Conservation (phyloP, 192 early-diverging fungal species). For the Diversispora epigaea region DNA sequence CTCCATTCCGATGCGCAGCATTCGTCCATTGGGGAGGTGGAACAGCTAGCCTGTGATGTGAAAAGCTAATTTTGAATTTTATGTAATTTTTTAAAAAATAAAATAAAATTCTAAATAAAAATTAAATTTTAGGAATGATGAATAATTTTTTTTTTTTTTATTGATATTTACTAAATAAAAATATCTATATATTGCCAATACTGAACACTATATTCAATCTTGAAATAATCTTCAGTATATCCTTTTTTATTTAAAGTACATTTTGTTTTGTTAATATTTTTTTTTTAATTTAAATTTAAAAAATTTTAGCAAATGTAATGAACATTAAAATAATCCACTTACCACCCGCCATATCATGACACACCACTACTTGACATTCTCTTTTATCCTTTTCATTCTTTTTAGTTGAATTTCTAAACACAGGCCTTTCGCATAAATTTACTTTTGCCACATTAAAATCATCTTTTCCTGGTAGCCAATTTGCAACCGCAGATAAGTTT, state of each 20-base stretch:
- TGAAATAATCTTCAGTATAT: constrained; percentile 52
- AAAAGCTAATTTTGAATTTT: constrained; percentile 43
- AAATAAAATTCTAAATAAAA: background rate
- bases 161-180: constrained; percentile 54
- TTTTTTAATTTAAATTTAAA: no score
- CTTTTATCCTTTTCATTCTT: background rate
- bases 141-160: background rate
- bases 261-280: no score
- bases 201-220: constrained; percentile 52
- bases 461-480: constrained; percentile 45
- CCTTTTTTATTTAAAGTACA: constrained; percentile 37
- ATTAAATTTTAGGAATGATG: background rate
- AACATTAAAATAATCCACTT: background rate
- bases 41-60: constrained; percentile 56
- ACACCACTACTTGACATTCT: constrained; percentile 46
- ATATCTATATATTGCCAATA: constrained; percentile 63
- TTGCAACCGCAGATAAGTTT: constrained; percentile 35
- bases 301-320: no score
- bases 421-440: constrained; percentile 35
- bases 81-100: background rate
- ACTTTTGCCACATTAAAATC: constrained; percentile 42
- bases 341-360: constrained; percentile 68
- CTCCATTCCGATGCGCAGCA: constrained; percentile 62
- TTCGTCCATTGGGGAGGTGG: constrained; percentile 66
- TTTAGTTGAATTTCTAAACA: background rate